Percentiles rank a stretch among this genome's conserved stretches.
Conservation (phyloP, 1,139 yeast species). For the Hemisphaericaspora xylofermentans region DNA sequence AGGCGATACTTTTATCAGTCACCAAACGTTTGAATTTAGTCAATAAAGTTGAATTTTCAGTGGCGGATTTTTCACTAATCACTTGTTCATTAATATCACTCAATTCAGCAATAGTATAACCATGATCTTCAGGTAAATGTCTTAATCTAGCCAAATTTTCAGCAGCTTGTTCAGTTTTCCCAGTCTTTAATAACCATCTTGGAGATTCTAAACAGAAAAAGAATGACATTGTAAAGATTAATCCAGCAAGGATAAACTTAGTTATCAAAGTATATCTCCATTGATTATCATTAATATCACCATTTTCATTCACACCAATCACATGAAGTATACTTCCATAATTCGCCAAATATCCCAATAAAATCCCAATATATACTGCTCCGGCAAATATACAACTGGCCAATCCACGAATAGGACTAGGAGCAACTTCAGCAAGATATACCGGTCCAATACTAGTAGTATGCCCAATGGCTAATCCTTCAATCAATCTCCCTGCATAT, state of each 20-base stretch:
- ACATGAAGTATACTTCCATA: slow-evolving; percentile 42
- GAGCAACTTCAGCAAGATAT: slow-evolving; percentile 49
- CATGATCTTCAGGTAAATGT: slow-evolving; percentile 49
- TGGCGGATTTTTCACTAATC: slow-evolving; percentile 36
- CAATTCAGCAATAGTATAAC: slow-evolving; percentile 52
- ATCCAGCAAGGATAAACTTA: slow-evolving; percentile 43
- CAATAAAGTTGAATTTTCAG: slow-evolving; percentile 24
- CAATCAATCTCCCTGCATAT: slow-evolving; percentile 54
- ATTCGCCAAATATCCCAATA: slow-evolving; percentile 51
- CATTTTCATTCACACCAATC: slow-evolving; percentile 11
- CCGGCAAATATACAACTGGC: slow-evolving; percentile 53
- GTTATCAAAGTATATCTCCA: slow-evolving; percentile 40
- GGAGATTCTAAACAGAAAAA: slow-evolving; percentile 44
- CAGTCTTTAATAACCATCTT: slow-evolving; percentile 44
- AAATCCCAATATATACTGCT: slow-evolving; percentile 54
- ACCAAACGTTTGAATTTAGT: slow-evolving; percentile 33
- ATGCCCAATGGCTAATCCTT: slow-evolving; percentile 57
- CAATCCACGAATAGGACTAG: slow-evolving; percentile 52
- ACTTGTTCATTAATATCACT: slow-evolving; percentile 51
- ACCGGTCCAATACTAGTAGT: slow-evolving; percentile 59
- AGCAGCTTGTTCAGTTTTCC: slow-evolving; percentile 35
- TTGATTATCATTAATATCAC: slow-evolving; percentile 25
- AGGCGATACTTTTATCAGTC: slow-evolving; percentile 36
- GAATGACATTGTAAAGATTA: slow-evolving; percentile 37
- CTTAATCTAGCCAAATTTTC: slow-evolving; percentile 45